phyloP scores from a whole-genome alignment of 2,329 filamentous ascomycete genomes.

The Cladobotryum protrusum region DNA sequence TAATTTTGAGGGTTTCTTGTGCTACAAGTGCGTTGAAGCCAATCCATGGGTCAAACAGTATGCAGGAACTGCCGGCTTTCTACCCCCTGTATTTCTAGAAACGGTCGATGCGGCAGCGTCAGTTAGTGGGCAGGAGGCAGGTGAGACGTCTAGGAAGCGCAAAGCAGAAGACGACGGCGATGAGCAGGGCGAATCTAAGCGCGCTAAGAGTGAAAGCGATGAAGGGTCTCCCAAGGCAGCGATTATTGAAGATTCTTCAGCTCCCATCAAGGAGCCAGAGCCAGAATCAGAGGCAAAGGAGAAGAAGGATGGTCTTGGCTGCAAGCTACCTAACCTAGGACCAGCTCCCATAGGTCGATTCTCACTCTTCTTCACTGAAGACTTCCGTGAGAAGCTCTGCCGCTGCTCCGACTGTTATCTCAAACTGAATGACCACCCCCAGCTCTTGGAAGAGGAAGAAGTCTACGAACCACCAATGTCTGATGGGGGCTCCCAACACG shows the following conservation, averaged over 20 bases:
- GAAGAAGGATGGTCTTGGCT: conserved; percentile 25
- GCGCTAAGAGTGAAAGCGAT: conserved; percentile 39
- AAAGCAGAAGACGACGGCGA: conserved; percentile 52
- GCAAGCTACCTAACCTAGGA: conserved; percentile 58
- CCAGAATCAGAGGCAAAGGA: background rate
- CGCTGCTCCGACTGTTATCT: conserved; percentile 77
- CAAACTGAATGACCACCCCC: conserved; percentile 60
- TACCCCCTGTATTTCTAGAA: conserved; percentile 59
- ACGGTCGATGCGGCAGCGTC: conserved; percentile 9
- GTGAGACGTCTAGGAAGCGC: conserved; percentile 51
- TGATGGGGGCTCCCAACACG: conserved; percentile 47
- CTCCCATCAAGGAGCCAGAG: background rate
- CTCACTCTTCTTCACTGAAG: conserved; percentile 73
- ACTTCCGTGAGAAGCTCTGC: conserved; percentile 79
- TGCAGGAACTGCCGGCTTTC: conserved; percentile 71
- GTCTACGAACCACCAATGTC: conserved; percentile 89
- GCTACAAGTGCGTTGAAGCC: conserved; percentile 86
- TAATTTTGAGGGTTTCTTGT: conserved; percentile 83
- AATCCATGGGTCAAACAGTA: conserved; percentile 91
- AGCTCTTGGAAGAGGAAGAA: conserved; percentile 91
- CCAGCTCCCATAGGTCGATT: conserved; percentile 51
- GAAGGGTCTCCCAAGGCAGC: background rate
- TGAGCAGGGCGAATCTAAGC: conserved; percentile 40
- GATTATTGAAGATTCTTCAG: conserved; percentile 2
- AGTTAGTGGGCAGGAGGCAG: background rate